Percentiles rank a stretch among this genome's conserved stretches.
Conservation (phyloP, 2,329 filamentous ascomycete species). For the Aspergillus transmontanensis region DNA sequence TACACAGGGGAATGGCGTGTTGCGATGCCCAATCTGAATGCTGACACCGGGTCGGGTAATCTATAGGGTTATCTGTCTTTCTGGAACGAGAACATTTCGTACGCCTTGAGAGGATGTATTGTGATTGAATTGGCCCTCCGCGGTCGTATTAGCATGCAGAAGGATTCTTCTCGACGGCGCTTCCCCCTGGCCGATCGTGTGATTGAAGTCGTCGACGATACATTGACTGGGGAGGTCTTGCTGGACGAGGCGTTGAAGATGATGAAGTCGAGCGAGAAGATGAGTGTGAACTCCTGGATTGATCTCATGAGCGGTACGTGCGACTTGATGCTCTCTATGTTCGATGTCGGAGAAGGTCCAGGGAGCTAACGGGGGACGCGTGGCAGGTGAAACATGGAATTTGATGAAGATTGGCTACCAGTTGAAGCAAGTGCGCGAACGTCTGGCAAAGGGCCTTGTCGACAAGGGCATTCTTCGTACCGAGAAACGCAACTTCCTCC, state of each 20-base stretch:
- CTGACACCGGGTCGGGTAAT: constrained; percentile 23
- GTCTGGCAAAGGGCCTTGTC: constrained; percentile 93
- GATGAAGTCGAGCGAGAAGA: constrained; percentile 99
- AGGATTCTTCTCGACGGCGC: constrained; percentile 85
- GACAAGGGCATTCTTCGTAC: constrained; percentile 98
- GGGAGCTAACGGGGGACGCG: constrained; percentile 12
- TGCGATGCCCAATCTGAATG: constrained; percentile 14
- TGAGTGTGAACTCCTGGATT: constrained; percentile 99
- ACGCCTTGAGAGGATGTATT: constrained; percentile 95
- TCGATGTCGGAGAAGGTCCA: neutral
- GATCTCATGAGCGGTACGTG: constrained; percentile 91
- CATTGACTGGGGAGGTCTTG: constrained; percentile 92
- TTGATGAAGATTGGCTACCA: constrained; percentile 99
- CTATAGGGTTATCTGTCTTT: constrained; percentile 92
- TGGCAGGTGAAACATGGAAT: constrained; percentile 94
- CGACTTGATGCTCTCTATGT: neutral
- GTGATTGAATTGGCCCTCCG: constrained; percentile 96
- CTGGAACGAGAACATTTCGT: constrained; percentile 99
- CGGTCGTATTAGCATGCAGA: constrained; percentile 97
- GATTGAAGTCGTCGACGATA: constrained; percentile 97
- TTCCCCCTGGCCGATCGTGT: constrained; percentile 90
- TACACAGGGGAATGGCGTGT: neutral
- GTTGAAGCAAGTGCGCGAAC: constrained; percentile 97
- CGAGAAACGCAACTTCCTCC: constrained; percentile 98
- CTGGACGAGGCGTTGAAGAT: constrained; percentile 98